Evolutionary conservation across 2,329 filamentous ascomycete species (phyloP).

Genomic region (Hypomyces perniciosus): DNA sequence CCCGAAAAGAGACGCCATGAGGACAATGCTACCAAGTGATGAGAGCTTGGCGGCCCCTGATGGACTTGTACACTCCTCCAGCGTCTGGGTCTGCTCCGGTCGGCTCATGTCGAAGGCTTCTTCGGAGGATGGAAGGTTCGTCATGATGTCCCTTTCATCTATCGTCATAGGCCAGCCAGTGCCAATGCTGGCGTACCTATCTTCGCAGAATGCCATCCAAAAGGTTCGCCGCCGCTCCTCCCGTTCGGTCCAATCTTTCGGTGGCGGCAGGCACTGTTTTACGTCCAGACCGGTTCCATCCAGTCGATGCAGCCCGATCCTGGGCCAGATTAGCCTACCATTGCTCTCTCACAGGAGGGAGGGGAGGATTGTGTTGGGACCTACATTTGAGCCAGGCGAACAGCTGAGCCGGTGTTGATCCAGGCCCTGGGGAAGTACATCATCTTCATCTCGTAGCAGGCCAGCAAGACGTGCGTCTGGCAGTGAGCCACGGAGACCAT

Average conservation of each 20-base stretch:
- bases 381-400: constrained; percentile 78
- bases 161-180: constrained; percentile 96
- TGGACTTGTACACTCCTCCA: constrained; percentile 64
- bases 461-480: constrained; percentile 75
- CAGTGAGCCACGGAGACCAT: constrained; percentile 82
- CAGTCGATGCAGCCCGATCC: constrained; percentile 86
- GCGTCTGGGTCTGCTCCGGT: constrained; percentile 62
- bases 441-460: constrained; percentile 89
- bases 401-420: constrained; percentile 80
- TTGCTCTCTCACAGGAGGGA: no score
- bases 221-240: constrained; percentile 90
- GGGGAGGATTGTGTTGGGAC: constrained; percentile 18
- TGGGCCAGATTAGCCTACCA: constrained; percentile 29
- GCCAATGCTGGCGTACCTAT: constrained; percentile 90
- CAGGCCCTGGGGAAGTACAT: constrained; percentile 97
- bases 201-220: constrained; percentile 88
- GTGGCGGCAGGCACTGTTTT: constrained; percentile 81
- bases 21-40: constrained; percentile 69
- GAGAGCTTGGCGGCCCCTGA: constrained; percentile 70
- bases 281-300: constrained; percentile 81
- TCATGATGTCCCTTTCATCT: constrained; percentile 86
- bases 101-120: constrained; percentile 78
- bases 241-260: constrained; percentile 87
- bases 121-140: constrained; percentile 76
- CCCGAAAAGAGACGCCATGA: constrained; percentile 87